Base-by-base conservation (phyloP, 192 early-diverging fungal genomes). In the Funneliformis mosseae region DNA sequence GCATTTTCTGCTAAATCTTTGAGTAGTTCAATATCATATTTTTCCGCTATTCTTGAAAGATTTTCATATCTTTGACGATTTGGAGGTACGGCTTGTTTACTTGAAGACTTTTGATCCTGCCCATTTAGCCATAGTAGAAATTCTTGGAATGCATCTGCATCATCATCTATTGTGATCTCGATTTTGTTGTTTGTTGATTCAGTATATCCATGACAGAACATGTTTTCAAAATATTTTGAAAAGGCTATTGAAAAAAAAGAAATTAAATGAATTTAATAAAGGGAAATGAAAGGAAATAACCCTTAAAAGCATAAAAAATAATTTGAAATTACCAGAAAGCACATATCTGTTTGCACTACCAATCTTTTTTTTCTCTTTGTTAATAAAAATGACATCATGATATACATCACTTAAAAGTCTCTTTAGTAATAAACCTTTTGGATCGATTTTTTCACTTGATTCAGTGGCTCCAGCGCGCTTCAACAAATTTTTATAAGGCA, bases 311-410 rank as follows among this genome's bases (percentile, higher is more conserved):
- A 33, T 10, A 66, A 66, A 21, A 21, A 0, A 64, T 25, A 23
- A 25, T 5, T 28, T 28, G 12, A 28, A 66, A 23, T 28, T 73
- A 73, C 43, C 45, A 23, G 71, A n/a, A 25, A 73, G 42, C 8
- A 73, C 71, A 73, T 73, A 73, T 46, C 21, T 11, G 46, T 46
- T 73, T 5, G 71, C 71, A 73, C 45, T 43, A 21, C 21, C 28
- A 16, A 18, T 28, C 6, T 2, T 18, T n/a, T n/a, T 14, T 6
- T 61, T 61, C 28, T 66, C 25, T 1, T 6, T 25, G 27, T 45
- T 43, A 43, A 5, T 8, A 73, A 73, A 73, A 5, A 73, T 12
- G 8, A 50, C 46, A 73, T 73, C 71, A 10, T 73, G 71, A 21
- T 59, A 21, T 28, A 28, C 28, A 25, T 11, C 11, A 23, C 45